Evolutionary conservation across 257 asterid genomes (phyloP), one percentile per base, ranked within the genome.

Genomic region (Galeopsis tetrahit): DNA sequence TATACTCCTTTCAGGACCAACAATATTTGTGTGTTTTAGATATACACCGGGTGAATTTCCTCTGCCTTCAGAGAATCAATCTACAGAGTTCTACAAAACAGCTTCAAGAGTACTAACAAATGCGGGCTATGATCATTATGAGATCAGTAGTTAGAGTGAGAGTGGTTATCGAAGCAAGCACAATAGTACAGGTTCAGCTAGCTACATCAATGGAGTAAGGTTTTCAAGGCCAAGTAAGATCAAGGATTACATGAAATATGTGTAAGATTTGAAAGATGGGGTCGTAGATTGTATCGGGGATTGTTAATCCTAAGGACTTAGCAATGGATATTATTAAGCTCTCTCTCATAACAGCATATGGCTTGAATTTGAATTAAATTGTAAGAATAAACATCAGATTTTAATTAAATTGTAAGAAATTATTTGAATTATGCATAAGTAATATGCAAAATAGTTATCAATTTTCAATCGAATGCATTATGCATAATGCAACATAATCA

Each of bases 81-180:
- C 98, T 3, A 96, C 98, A 2, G 96, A 89, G 66, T 86, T 87
- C 9, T 93, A 93, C 82, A 86, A 69, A 82, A 89, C 34, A 81
- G 98, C 97, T 71, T 91, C 98, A 56, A 73, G 80, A 71, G 82
- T 83, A 86, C 91, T 93, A 39, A 49, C 81, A 8, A 74, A 78
- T n/a, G 92, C 92, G 53, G 96, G 96, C 44, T 93, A 87, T 64
- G 88, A 86, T 53, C 98, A 93, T 74, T 93, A 91, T n/a, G 98
- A 93, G 82, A 88, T 93, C 75, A 93, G 98, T 70, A 93, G 98
- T 72, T 91, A 89, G 84, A 76, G 92, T 87, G 89, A 78, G 79
- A 78, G 75, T 57, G 96, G 96, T 59, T 91, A 86, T 65, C 82
- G 82, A 35, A 91, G 97, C 88, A 86, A 84, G 77, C 98, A 93